phyloP scores from a whole-genome alignment of 371 early-diverging fungal species.

The Dentiscutata heterogama region DNA sequence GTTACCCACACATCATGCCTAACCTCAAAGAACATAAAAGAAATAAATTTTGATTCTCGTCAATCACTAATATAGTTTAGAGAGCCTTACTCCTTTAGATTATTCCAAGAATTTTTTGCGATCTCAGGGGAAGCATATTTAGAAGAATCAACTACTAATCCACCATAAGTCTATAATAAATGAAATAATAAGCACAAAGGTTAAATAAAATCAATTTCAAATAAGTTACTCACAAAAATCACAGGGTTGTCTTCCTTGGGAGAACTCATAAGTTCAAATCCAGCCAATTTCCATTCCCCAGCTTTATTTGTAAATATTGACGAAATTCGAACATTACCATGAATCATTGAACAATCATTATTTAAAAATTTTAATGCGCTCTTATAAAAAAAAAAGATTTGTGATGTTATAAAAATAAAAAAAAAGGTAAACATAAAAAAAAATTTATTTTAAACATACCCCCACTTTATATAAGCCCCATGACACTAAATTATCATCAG shows the following conservation, averaged over 20 bases:
- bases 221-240: constrained; percentile 60
- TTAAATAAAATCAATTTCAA: constrained; percentile 16
- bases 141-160: constrained; percentile 70
- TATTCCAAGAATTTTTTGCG: constrained; percentile 71
- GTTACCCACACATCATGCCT: constrained; percentile 61
- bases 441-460: constrained; percentile 59
- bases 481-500: constrained; percentile 72
- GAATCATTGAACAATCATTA: constrained; percentile 85
- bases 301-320: constrained; percentile 89
- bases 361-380: constrained; percentile 89
- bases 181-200: neutral
- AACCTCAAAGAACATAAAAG: constrained; percentile 17
- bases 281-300: constrained; percentile 96
- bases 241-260: constrained; percentile 78
- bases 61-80: neutral
- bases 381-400: constrained; percentile 56
- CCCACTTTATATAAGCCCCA: constrained; percentile 94
- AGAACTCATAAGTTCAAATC: constrained; percentile 83
- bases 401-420: constrained; percentile 16
- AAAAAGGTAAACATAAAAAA: constrained; percentile 2
- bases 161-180: constrained; percentile 69
- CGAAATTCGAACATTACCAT: constrained; percentile 82
- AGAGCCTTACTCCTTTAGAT: constrained; percentile 67
- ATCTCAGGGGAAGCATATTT: constrained; percentile 83
- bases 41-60: neutral